Conservation (phyloP, 805 yeast genomes). For the Schizosaccharomyces octosporus region DNA sequence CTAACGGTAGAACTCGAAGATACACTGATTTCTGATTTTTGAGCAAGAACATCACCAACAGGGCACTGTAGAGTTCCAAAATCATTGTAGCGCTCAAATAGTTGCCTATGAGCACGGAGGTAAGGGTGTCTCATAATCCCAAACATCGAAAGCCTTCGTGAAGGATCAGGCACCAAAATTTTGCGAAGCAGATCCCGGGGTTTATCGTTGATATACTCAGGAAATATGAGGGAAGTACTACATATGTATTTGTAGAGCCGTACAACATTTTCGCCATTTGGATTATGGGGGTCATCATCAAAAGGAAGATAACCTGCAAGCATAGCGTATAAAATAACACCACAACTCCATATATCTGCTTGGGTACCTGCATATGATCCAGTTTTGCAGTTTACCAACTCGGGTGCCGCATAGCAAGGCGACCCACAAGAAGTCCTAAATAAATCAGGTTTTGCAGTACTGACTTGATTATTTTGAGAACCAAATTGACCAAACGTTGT, state of each 20-base stretch:
- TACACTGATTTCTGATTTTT: not conserved
- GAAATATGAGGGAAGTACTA: conserved; percentile 75
- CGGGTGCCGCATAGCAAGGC: conserved; percentile 98
- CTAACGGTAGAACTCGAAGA: not conserved
- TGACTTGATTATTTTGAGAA: conserved; percentile 1
- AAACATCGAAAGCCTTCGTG: not conserved
- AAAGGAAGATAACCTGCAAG: conserved; percentile 89
- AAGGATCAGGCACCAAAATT: conserved; percentile 18
- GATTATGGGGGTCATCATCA: conserved; percentile 91
- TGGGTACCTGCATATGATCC: conserved; percentile 75
- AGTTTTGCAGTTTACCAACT: conserved; percentile 54
- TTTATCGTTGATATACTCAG: conserved; percentile 72
- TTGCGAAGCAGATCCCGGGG: conserved; percentile 76
- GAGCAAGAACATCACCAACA: not conserved
- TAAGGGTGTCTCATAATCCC: not conserved
- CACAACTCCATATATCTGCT: conserved; percentile 94
- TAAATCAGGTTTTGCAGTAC: conserved; percentile 22
- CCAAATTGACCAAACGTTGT: conserved; percentile 31
- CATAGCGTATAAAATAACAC: conserved; percentile 89
- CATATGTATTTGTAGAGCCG: conserved; percentile 79
- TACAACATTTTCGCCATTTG: conserved; percentile 85
- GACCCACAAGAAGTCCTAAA: conserved; percentile 94
- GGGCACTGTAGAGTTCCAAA: not conserved
- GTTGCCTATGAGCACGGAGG: not conserved
- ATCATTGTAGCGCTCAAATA: not conserved